Base-by-base conservation (phyloP, 2,329 filamentous ascomycete genomes). In the Sporothrix pseudoabietina region DNA sequence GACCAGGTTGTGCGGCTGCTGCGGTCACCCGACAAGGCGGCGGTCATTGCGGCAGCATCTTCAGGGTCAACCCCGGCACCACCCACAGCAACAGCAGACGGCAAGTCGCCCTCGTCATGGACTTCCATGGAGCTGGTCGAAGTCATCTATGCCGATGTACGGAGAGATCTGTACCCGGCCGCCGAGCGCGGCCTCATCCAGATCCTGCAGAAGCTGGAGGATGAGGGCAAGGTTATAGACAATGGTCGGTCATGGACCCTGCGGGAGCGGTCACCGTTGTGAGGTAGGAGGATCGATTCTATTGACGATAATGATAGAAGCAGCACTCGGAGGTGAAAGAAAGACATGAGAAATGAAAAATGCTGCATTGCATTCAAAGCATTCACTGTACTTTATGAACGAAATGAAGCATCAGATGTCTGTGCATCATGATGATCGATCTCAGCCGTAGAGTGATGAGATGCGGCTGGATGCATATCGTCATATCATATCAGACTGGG, bases 91-190 rank as follows among this genome's bases (percentile, higher is more conserved):
- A 30, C 59, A 22, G 35, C n/a, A 8, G 59, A 35, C 69, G 52
- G 39, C n/a, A 39, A 35, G 4, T 16, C 54, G 0, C n/a, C 22
- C n/a, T 22, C 71, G 22, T 80, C 81, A 0, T 94, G 91, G 92
- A 88, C 87, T 7, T 86, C 89, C 9, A 91, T 94, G 87, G 93
- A 95, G 74, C 85, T 98, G 76, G 95, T 98, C n/a, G 92, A 92
- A 81, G 84, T 92, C 44, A 93, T 99, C 47, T 99, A 99, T 80
- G 87, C 86, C 71, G 90, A 93, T 78, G 90, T 97, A 30, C 91
- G 92, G 0, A 89, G 92, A 80, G 89, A 86, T 78, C 84, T 98
- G 76, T 92, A 94, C 81, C 79, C 86, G 12, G 91, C 94, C 9
- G 96, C 96, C 0, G 89, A 92, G 75, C 86, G 87, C 55, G 94